Conservation (phyloP, 345 rosid species). For the Camelina neglecta region DNA sequence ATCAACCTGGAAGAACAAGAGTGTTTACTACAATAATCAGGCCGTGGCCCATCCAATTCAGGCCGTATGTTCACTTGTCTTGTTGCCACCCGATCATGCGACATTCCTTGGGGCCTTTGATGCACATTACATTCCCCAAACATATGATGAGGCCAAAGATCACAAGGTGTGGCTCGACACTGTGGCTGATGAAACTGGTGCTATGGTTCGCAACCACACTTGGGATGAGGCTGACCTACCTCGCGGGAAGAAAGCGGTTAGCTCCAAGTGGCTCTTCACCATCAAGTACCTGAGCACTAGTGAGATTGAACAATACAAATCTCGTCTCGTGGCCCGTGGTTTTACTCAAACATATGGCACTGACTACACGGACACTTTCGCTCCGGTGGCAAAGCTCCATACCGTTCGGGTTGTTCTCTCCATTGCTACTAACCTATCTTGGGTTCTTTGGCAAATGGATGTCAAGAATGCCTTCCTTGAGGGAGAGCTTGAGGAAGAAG, state of each 20-base stretch:
- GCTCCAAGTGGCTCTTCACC: neutral
- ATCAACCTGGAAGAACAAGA: too few relatives aligned
- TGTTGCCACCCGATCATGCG: neutral
- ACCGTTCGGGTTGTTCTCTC: too few relatives aligned
- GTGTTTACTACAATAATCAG: neutral
- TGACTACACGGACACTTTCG: too few relatives aligned
- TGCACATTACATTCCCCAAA: neutral
- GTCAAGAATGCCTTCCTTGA: too few relatives aligned
- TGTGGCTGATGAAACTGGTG: fast-evolving
- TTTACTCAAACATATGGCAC: neutral
- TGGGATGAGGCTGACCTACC: neutral
- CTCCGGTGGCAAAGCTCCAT: too few relatives aligned
- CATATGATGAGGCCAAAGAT: neutral
- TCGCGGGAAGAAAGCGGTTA: neutral
- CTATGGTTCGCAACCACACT: neutral
- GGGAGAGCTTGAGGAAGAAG: too few relatives aligned
- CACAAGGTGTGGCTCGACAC: fast-evolving
- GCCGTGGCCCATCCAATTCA: neutral
- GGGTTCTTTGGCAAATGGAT: too few relatives aligned
- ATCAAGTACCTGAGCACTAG: neutral
- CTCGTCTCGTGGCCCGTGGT: fast-evolving
- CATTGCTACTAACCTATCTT: too few relatives aligned
- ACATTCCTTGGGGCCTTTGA: neutral
- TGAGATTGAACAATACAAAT: neutral
- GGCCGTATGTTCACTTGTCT: neutral